Evolutionary conservation across 1,284 basidiomycete species (phyloP).

Genomic region (Leccinum subrobustum): DNA sequence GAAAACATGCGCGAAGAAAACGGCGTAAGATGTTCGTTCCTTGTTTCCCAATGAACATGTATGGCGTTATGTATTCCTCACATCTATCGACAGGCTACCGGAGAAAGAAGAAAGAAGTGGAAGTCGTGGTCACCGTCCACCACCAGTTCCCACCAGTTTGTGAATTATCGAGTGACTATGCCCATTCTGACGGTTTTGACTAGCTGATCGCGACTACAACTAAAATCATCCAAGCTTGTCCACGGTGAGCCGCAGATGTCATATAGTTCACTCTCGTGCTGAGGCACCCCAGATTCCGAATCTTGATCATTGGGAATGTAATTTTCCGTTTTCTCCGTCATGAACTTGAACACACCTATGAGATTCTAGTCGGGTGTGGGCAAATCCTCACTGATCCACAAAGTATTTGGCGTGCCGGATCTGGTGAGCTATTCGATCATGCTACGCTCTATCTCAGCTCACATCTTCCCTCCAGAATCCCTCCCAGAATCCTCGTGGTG

Average conservation of each 20-base stretch:
- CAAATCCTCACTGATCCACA: no score
- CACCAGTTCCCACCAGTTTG: not conserved
- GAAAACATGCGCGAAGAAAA: not conserved
- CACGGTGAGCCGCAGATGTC: constrained; percentile 1
- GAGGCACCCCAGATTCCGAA: constrained; percentile 7
- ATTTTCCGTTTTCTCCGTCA: no score
- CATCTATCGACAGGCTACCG: constrained; percentile 13
- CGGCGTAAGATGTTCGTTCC: constrained; percentile 9
- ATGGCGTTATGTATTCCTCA: not conserved
- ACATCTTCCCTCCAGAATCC: no score
- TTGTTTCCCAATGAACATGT: not conserved
- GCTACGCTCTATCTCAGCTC: no score
- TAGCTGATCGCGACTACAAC: constrained; percentile 6
- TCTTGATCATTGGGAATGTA: no score
- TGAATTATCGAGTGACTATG: no score
- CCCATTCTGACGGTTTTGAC: not conserved
- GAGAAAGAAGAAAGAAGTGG: constrained; percentile 8
- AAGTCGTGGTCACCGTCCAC: constrained; percentile 9
- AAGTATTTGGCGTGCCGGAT: no score
- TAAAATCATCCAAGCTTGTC: constrained; percentile 5
- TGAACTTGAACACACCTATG: no score
- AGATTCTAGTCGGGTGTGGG: no score
- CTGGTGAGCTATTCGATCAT: no score
- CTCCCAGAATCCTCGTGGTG: no score
- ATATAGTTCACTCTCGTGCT: not conserved